Conservation (phyloP, 1,284 basidiomycete species). For the Pyrrhoderma lamaoense region DNA sequence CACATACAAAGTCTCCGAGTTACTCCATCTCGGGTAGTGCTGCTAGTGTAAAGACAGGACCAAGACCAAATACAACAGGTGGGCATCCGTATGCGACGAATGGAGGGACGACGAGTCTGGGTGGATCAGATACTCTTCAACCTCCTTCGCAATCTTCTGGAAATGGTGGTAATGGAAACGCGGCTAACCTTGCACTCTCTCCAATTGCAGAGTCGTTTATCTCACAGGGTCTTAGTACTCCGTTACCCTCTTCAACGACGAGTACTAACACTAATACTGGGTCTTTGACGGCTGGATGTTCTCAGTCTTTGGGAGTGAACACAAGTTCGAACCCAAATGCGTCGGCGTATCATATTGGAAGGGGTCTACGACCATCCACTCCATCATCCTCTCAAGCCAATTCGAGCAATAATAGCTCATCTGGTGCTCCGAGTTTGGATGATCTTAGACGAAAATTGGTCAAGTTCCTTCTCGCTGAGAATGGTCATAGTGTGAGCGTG, state of each 20-base stretch:
- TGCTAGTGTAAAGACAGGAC: background rate
- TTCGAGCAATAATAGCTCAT: slow-evolving; percentile 19
- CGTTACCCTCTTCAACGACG: background rate
- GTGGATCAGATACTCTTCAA: slow-evolving; percentile 4
- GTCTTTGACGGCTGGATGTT: slow-evolving; percentile 3
- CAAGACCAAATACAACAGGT: slow-evolving; percentile 12
- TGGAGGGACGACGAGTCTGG: background rate
- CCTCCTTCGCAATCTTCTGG: slow-evolving; percentile 5
- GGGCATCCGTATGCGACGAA: slow-evolving; percentile 15
- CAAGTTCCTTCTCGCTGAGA: slow-evolving; percentile 80
- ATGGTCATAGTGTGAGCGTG: slow-evolving; percentile 66
- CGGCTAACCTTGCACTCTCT: slow-evolving; percentile 37
- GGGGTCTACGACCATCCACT: slow-evolving; percentile 41
- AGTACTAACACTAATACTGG: background rate
- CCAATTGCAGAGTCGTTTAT: slow-evolving; percentile 63
- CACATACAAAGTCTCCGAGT: slow-evolving; percentile 11
- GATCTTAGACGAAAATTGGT: slow-evolving; percentile 76
- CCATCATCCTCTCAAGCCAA: slow-evolving; percentile 28
- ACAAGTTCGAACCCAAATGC: slow-evolving; percentile 8
- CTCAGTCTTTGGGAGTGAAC: background rate
- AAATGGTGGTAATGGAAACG: background rate
- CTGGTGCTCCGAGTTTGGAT: slow-evolving; percentile 51
- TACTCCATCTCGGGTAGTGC: background rate
- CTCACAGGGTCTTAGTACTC: slow-evolving; percentile 21
- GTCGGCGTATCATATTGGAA: slow-evolving; percentile 42